Evolutionary conservation across 345 rosid genomes (phyloP), one percentile per base, ranked within the genome.

Genomic region (Leavenworthia alabamica): DNA sequence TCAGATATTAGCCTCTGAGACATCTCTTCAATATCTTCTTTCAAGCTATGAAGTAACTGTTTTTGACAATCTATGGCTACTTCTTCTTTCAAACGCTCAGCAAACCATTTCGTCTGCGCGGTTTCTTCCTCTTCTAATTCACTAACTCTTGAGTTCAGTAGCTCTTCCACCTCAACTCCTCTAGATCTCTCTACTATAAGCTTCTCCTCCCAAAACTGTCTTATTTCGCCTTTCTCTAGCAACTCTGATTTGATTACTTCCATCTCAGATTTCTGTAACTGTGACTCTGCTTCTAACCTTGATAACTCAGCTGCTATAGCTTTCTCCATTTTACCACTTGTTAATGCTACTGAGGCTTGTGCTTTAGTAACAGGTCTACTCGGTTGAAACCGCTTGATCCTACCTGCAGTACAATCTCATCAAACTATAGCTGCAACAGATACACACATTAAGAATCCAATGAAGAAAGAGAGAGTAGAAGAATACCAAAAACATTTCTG

Each of bases 401-500:
- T 80, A 70, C 98, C n/a, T n/a, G n/a, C n/a, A n/a, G n/a, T n/a
- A n/a, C n/a, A n/a, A n/a, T n/a, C n/a, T n/a, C n/a, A n/a, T n/a
- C n/a, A n/a, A n/a, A n/a, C n/a, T n/a, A n/a, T n/a, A n/a, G n/a
- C n/a, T n/a, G n/a, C n/a, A n/a, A n/a, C n/a, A n/a, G n/a, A n/a
- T n/a, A n/a, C n/a, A n/a, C n/a, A n/a, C n/a, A n/a, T n/a, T n/a
- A n/a, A n/a, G n/a, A n/a, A n/a, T n/a, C n/a, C n/a, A n/a, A n/a
- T n/a, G n/a, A n/a, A n/a, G n/a, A n/a, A n/a, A n/a, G n/a, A n/a
- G n/a, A n/a, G n/a, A n/a, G 8, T 24, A 26, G 33, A 40, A 19
- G 40, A 37, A 60, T 86, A 92, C 98, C 97, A 74, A 92, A 92
- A 63, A 85, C 96, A 70, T 70, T 85, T 86, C 85, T 82, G 63